Evolutionary conservation across 495 filamentous ascomycete genomes (phyloP).

Genomic region (Aspergillus steynii): DNA sequence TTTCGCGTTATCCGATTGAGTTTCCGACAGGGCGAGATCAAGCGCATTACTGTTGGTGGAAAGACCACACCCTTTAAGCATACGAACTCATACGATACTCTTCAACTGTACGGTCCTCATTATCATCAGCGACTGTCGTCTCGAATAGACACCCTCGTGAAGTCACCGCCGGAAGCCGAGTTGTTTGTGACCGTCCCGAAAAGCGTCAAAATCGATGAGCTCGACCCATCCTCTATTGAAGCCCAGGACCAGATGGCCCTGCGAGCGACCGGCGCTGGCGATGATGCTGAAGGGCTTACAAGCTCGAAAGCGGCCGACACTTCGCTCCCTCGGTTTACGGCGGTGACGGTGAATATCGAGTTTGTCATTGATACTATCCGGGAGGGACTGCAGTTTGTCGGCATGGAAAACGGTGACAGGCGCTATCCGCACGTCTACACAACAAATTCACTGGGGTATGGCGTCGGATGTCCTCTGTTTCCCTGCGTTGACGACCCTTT

Average conservation of each 20-base stretch:
- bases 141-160: conserved; percentile 63
- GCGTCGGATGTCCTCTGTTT: conserved; percentile 82
- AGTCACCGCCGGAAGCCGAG: conserved; percentile 59
- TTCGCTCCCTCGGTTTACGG: conserved; percentile 51
- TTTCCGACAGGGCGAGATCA: conserved; percentile 81
- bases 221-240: conserved; percentile 55
- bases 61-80: conserved; percentile 59
- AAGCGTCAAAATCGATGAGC: conserved; percentile 64
- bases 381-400: conserved; percentile 90
- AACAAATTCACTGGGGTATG: conserved; percentile 71
- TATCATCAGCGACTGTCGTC: conserved; percentile 74
- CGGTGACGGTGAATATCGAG: conserved; percentile 65
- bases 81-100: conserved; percentile 68
- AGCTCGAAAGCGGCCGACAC: conserved; percentile 37
- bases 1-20: conserved; percentile 74
- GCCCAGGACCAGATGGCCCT: conserved; percentile 50
- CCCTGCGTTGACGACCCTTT: conserved; percentile 85
- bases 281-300: conserved; percentile 40
- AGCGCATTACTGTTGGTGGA: conserved; percentile 68
- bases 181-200: conserved; percentile 65
- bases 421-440: conserved; percentile 92
- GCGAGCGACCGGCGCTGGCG: conserved; percentile 33
- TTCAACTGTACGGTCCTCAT: conserved; percentile 68
- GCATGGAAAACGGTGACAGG: conserved; percentile 70
- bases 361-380: conserved; percentile 71